phyloP scores from a whole-genome alignment of 78 protist genomes.

The Salpingoeca rosetta region DNA sequence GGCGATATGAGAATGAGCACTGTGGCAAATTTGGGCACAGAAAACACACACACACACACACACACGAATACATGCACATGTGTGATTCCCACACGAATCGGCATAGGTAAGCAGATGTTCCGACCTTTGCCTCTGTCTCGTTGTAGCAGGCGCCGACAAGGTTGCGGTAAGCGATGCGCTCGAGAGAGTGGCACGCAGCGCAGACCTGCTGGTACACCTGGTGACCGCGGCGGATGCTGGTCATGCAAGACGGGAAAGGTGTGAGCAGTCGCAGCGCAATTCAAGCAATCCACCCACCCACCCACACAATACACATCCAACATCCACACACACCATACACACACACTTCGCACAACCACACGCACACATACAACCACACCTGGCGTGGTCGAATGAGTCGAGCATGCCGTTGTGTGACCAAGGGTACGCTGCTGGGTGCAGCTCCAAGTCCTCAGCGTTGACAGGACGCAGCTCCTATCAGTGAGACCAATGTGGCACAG shows the following conservation, averaged over 20 bases:
- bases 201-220: constrained; percentile 77
- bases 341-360: neutral
- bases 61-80: no score
- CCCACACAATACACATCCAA: neutral
- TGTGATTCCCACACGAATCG: no score
- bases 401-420: constrained; percentile 37
- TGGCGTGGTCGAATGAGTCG: constrained; percentile 32
- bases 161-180: constrained; percentile 63
- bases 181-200: constrained; percentile 72
- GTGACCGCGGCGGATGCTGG: constrained; percentile 74
- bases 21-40: no score
- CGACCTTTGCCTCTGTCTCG: constrained; percentile 62
- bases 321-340: no score
- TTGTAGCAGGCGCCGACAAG: constrained; percentile 57
- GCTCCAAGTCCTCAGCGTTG: constrained; percentile 13
- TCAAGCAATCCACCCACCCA: no score
- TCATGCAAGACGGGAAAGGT: neutral
- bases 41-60: no score
- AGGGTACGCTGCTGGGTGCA: constrained; percentile 47
- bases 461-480: neutral
- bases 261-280: neutral
- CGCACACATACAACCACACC: neutral
- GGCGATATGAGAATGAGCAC: no score
- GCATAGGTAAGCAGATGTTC: no score
- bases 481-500: neutral